Conservation (phyloP, 208 protist species). For the Leishmania turanica region DNA sequence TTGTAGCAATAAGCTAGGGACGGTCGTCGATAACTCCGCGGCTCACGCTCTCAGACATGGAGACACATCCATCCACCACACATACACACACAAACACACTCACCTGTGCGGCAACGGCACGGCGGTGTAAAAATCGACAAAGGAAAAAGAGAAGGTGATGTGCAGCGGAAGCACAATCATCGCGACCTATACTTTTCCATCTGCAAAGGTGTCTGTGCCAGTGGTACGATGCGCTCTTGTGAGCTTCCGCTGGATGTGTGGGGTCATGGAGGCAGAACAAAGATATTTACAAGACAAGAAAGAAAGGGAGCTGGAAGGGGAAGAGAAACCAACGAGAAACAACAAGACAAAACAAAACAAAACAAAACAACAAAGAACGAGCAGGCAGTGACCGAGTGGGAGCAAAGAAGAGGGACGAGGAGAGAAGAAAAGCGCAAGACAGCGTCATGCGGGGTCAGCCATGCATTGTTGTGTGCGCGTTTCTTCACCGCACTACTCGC, state of each 20-base stretch:
- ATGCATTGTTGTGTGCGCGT: neutral
- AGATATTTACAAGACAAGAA: neutral
- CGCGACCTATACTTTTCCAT: neutral
- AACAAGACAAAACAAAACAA: too few relatives aligned
- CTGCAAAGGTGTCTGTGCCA: neutral
- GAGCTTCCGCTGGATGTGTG: too few relatives aligned
- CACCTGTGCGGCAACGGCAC: neutral
- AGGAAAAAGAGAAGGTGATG: neutral
- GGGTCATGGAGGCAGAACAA: too few relatives aligned
- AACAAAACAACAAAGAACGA: neutral
- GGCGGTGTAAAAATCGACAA: neutral
- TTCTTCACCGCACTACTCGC: neutral
- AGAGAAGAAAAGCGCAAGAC: neutral
- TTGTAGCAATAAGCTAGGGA: neutral
- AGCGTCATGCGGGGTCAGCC: neutral
- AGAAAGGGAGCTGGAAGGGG: neutral
- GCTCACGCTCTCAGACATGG: neutral
- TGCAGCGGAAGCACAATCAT: neutral
- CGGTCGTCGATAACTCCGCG: neutral
- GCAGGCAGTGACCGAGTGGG: neutral
- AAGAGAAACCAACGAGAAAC: neutral
- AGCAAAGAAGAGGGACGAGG: neutral
- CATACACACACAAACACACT: neutral
- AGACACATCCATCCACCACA: neutral
- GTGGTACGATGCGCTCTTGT: neutral